Conservation (phyloP, 2,329 filamentous ascomycete genomes). For the Lasiodiplodia citricola region DNA sequence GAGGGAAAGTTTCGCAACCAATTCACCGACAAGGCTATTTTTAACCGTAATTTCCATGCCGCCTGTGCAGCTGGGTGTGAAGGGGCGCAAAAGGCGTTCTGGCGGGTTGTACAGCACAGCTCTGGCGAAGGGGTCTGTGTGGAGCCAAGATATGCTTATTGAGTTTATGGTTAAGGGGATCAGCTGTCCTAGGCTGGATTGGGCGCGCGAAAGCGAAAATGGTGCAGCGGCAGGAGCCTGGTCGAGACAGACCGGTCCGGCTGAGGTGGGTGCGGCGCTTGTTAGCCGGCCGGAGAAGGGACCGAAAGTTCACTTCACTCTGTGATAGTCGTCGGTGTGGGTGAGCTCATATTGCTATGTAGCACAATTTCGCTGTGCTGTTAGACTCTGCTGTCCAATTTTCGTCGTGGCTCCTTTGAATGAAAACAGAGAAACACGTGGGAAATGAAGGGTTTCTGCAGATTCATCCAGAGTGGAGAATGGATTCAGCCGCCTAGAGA, state of each 20-base stretch:
- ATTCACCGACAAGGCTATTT: not conserved
- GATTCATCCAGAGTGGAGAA: not conserved
- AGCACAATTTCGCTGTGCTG: not conserved
- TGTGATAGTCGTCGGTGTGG: not conserved
- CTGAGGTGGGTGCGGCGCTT: not conserved
- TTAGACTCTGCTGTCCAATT: no score
- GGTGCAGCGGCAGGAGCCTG: not conserved
- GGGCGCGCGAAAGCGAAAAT: not conserved
- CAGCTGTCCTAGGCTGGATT: not conserved
- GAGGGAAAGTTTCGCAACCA: not conserved
- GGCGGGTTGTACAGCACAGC: not conserved
- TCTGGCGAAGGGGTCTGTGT: not conserved
- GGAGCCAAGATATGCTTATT: constrained; percentile 17
- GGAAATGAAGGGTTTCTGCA: constrained; percentile 21
- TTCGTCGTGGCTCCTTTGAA: not conserved
- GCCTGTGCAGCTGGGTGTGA: not conserved
- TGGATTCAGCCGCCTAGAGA: constrained; percentile 4
- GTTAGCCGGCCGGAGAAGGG: not conserved
- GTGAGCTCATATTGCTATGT: not conserved
- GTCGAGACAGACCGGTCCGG: constrained; percentile 12
- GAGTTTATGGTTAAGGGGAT: constrained; percentile 20
- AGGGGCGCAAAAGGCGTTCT: not conserved
- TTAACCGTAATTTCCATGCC: not conserved
- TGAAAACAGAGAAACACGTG: not conserved
- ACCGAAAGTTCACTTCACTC: not conserved